Conservation (phyloP, 139 green algal genomes). For the Mesostigma viride region DNA sequence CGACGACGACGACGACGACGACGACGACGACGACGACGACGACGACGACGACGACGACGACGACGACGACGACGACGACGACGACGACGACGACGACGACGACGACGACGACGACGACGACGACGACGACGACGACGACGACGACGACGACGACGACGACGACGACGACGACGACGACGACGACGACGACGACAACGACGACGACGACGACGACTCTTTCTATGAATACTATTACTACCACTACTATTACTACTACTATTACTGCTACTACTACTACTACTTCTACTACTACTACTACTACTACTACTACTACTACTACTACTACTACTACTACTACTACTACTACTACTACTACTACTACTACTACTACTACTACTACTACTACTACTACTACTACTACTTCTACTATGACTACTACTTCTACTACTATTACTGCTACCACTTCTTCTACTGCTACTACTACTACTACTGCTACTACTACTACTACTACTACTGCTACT, state of each 20-base stretch:
- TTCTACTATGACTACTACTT: conserved; percentile 4
- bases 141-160: not conserved
- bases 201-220: not conserved
- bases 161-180: not conserved
- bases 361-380: conserved; percentile 2
- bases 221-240: not conserved
- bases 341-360: conserved; percentile 4
- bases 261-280: not conserved
- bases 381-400: not conserved
- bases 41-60: not conserved
- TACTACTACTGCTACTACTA: no score
- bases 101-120: not conserved
- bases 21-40: not conserved
- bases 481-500: no score
- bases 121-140: not conserved
- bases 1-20: not conserved
- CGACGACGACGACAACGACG: not conserved
- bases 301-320: not conserved
- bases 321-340: conserved; percentile 4
- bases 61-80: not conserved
- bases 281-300: not conserved
- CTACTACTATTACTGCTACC: conserved; percentile 1
- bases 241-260: conserved; percentile 1
- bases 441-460: no score
- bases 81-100: not conserved